Percentiles rank a stretch among this genome's conserved stretches.
Conservation (phyloP, 208 protist genomes). For the Acanthamoeba triangularis region DNA sequence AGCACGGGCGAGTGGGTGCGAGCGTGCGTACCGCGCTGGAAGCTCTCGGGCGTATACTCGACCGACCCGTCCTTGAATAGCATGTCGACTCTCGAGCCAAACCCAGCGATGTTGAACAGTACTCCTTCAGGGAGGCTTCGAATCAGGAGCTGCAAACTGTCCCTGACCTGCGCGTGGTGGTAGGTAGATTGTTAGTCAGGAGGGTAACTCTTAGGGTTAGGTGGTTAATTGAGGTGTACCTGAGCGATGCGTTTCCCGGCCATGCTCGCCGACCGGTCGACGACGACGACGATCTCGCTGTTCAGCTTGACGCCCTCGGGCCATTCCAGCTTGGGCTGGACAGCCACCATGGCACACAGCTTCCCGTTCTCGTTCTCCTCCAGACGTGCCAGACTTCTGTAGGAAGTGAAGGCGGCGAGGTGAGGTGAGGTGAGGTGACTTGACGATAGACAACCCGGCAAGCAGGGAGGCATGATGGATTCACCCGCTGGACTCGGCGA, state of each 20-base stretch:
- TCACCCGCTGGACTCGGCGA: background rate
- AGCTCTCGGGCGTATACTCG: conserved; percentile 3
- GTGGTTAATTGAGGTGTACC: background rate
- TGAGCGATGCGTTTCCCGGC: conserved; percentile 73
- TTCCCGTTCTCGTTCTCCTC: conserved; percentile 73
- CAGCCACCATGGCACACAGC: conserved; percentile 51
- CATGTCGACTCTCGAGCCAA: conserved; percentile 25
- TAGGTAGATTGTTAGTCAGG: background rate
- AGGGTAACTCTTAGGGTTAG: background rate
- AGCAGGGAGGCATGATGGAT: background rate
- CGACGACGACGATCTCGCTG: conserved; percentile 70
- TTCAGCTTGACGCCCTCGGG: conserved; percentile 29
- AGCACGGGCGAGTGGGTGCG: background rate
- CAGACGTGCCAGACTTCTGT: background rate
- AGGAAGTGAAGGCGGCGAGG: background rate
- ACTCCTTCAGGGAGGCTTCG: conserved; percentile 43
- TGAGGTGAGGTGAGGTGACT: background rate
- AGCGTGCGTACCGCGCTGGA: conserved; percentile 1
- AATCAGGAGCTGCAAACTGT: conserved; percentile 75
- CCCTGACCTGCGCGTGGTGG: conserved; percentile 4
- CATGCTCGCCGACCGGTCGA: conserved; percentile 79
- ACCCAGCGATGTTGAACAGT: conserved; percentile 78
- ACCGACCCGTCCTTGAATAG: conserved; percentile 53
- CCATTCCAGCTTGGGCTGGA: conserved; percentile 75
- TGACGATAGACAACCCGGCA: background rate